A percentile compares a stretch with the other conserved stretches of the same genome.
phyloP scores from a whole-genome alignment of 2,329 filamentous ascomycete genomes.

The Diplodia scrobiculata region DNA sequence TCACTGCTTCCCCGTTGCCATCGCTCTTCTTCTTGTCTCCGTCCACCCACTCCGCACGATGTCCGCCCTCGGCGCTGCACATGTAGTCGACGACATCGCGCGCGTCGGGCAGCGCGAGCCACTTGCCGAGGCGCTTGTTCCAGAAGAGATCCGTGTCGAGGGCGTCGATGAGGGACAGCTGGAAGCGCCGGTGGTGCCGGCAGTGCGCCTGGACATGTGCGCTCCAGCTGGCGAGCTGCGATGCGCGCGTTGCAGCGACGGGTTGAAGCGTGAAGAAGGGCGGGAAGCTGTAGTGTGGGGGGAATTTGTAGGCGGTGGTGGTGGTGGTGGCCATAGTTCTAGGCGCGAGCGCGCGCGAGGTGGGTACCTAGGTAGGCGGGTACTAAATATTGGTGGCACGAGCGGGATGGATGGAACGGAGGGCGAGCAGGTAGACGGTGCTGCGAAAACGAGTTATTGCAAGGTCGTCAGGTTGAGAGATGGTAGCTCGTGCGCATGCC shows the following conservation, averaged over 20 bases:
- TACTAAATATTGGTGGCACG: background rate
- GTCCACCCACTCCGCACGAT: slow-evolving; percentile 66
- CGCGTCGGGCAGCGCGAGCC: slow-evolving; percentile 57
- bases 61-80: slow-evolving; percentile 54
- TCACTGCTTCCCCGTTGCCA: slow-evolving; percentile 36
- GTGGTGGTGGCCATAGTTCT: background rate
- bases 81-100: slow-evolving; percentile 60
- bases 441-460: background rate
- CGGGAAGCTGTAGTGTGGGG: slow-evolving; percentile 68
- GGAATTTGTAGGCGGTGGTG: slow-evolving; percentile 44
- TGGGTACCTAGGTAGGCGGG: background rate
- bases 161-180: slow-evolving; percentile 66
- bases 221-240: slow-evolving; percentile 85
- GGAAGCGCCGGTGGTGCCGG: slow-evolving; percentile 73
- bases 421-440: background rate
- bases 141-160: slow-evolving; percentile 62
- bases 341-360: background rate
- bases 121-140: slow-evolving; percentile 49
- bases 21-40: slow-evolving; percentile 30
- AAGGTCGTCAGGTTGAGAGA: background rate
- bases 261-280: slow-evolving; percentile 84
- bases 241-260: slow-evolving; percentile 66
- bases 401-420: background rate
- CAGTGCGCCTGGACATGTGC: slow-evolving; percentile 81
- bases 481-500: background rate